Base-by-base conservation (phyloP, 1,284 basidiomycete genomes). In the Leccinum huronense region DNA sequence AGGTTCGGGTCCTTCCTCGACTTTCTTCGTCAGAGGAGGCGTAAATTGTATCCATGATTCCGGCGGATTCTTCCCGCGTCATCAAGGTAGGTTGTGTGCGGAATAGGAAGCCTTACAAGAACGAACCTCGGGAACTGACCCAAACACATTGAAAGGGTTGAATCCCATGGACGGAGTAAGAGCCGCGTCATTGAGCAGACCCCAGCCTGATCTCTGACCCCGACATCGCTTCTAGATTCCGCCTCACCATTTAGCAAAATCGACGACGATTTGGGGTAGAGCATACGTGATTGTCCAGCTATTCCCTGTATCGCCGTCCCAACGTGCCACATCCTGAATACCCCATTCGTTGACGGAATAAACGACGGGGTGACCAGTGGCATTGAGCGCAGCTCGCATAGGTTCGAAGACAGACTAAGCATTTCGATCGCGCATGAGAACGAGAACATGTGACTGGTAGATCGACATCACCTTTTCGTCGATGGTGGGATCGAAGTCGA, bases 11-110 rank as follows among this genome's bases (percentile, higher is more conserved):
- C 10, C 90, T 85, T 14, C 87, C 86, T 54, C 86, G 87, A 27
- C 84, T 86, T 57, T 94, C 91, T 67, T 88, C 83, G 63, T 91
- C 87, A 0, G 83, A 75, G 0, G 89, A 87, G 0, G 80, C 75
- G 70, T 98, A 96, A 54, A 97, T 91, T 2, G 81, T 81, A 73
- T 96, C 91, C 93, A 99, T 96, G 75, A 98, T 90, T n/a, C 78
- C 79, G 0, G 90, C 86, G 1, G 95, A 93, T 11, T 83, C 79
- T 6, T 89, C 86, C 63, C 88, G 79, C 0, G 92, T 91, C 87
- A 98, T 95, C 65, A 98, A 79, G 0, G 88, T 89, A 1, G 97
- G 97, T 68, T 95, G 90, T 5, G 94, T 88, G n/a, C 94, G 89
- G 79, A 95, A 98, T 4, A 99, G 77, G 74, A 93, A 97, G 8